Base-by-base conservation (phyloP, 345 rosid species). In the Sisymbrium irio region DNA sequence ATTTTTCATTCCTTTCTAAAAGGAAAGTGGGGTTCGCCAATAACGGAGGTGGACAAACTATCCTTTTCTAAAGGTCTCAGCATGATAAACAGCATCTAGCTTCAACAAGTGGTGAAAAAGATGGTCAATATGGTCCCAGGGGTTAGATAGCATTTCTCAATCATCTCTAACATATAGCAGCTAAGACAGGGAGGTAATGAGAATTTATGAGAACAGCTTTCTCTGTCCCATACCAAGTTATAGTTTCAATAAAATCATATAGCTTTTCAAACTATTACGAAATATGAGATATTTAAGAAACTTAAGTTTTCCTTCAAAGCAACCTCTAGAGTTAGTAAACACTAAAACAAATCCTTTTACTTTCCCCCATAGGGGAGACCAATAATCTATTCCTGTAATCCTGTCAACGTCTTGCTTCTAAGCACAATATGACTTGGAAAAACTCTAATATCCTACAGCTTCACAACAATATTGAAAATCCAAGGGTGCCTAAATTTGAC, bases 61-160 rank as follows among this genome's bases (percentile, higher is more conserved):
- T 56, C 76, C 32, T 45, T 62, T 62, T 69, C 75, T 53, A 59
- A 53, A 25, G 37, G 67, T 20, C 64, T 39, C 45, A 37, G 15
- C 41, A 66, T 37, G 28, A 37, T 45, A 63, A 69, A 70, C 60
- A 47, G 61, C 66, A 69, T 56, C 54, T 47, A 70, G 46, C 67
- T 64, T 57, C 55, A 69, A 32, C 76, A 71, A 77, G 80, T 77
- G 67, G 76, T 39, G 61, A 22, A 47, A 46, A 30, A 64, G 35
- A 56, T 17, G 15, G 76, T 77, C 80, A 70, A 69, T 70, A 77
- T 77, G 76, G 80, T 77, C 80, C 80, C 62, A 9, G 37, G 51
- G 27, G 42, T 69, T 62, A 69, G 65, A 75, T 35, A 68, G 35
- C 64, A 61, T 42, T 49, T 75, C 27, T 46, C 69, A 64, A 61